Conservation (phyloP, 176 grass and related monocot species). For the Avena eriantha region DNA sequence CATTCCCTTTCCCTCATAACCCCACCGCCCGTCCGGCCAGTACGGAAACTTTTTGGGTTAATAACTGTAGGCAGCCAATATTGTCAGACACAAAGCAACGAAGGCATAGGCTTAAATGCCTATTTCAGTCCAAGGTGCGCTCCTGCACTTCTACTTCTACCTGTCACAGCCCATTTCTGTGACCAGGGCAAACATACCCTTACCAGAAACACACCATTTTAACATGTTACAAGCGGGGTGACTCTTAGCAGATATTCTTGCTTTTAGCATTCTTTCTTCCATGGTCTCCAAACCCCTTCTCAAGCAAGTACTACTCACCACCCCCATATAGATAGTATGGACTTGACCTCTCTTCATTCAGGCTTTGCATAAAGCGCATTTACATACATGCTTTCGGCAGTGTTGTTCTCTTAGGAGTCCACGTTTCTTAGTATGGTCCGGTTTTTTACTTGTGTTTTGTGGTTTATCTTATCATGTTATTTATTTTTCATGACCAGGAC, state of each 20-base stretch:
- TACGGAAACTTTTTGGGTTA: not conserved
- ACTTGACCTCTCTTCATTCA: not conserved
- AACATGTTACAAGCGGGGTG: conserved; percentile 42
- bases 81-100: not conserved
- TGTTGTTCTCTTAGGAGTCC: conserved; percentile 8
- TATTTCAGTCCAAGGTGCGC: not conserved
- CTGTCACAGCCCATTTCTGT: not conserved
- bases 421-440: conserved; percentile 16
- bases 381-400: conserved; percentile 33
- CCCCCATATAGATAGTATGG: not conserved
- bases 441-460: conserved; percentile 42
- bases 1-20: no score
- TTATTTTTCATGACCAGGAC: conserved; percentile 36
- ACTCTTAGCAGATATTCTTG: not conserved
- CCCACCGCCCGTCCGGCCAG: not conserved
- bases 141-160: not conserved
- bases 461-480: conserved; percentile 24
- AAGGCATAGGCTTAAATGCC: not conserved
- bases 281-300: not conserved
- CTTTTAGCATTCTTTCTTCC: conserved; percentile 12
- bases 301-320: conserved; percentile 13
- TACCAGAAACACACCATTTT: conserved; percentile 30
- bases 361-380: conserved; percentile 33
- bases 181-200: not conserved
- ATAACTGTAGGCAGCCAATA: not conserved